These are phyloP conservation scores for Aquilaria yunnanensis DNA, from an alignment of 345 rosid genomes.

Conservation along the genomic window DNA sequence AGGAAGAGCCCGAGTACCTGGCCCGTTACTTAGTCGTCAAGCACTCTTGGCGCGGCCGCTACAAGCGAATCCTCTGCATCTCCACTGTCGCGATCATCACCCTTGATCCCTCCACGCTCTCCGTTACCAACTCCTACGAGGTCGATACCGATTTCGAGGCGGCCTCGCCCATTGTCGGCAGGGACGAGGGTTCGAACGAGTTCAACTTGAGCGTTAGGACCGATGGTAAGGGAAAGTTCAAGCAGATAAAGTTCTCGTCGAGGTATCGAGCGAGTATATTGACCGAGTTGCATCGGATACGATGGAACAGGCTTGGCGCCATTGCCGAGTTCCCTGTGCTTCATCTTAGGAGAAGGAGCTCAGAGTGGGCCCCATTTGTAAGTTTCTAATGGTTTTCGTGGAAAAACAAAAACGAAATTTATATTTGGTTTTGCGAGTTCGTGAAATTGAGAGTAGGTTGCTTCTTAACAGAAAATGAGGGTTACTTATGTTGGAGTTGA, in stretches of 20 bases:
- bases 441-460: slow-evolving; percentile 3
- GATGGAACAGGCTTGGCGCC: slow-evolving; percentile 57
- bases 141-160: slow-evolving; percentile 66
- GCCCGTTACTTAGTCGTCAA: slow-evolving; percentile 81
- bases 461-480: slow-evolving; percentile 61
- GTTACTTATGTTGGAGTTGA: slow-evolving; percentile 88
- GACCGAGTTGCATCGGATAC: slow-evolving; percentile 73
- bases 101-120: slow-evolving; percentile 72
- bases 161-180: slow-evolving; percentile 56
- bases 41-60: slow-evolving; percentile 98
- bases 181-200: slow-evolving; percentile 73
- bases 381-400: slow-evolving; percentile 21
- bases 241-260: slow-evolving; percentile 77
- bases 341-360: slow-evolving; percentile 65
- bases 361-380: slow-evolving; percentile 83
- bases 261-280: slow-evolving; percentile 66
- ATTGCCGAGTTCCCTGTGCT: slow-evolving; percentile 80
- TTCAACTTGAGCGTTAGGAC: slow-evolving; percentile 74
- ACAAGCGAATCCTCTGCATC: slow-evolving; percentile 86
- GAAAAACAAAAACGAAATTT: neutral
- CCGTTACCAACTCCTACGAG: slow-evolving; percentile 77
- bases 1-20: slow-evolving; percentile 90
- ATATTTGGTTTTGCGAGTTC: neutral
- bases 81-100: slow-evolving; percentile 61
- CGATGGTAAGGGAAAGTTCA: slow-evolving; percentile 89